Evolutionary conservation across 106 monocot genomes (phyloP).

Genomic region (Platanthera guangdongensis): DNA sequence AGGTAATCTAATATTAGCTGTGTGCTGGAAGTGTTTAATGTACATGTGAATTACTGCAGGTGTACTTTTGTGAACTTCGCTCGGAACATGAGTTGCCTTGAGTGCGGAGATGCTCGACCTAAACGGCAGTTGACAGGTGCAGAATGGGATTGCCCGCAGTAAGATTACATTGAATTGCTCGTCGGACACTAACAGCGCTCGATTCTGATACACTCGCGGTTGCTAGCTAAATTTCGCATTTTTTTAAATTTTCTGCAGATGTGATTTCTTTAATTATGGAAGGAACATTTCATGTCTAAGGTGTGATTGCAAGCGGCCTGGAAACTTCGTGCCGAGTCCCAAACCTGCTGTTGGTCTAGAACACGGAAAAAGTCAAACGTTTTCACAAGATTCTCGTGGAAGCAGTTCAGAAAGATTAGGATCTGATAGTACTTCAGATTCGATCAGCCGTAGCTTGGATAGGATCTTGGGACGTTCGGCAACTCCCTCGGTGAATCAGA

Average conservation of each 20-base stretch:
- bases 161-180: slow-evolving; percentile 16
- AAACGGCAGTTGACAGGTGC: slow-evolving; percentile 71
- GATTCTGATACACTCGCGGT: background rate
- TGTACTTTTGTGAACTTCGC: slow-evolving; percentile 95
- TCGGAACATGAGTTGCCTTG: slow-evolving; percentile 70
- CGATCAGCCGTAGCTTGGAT: slow-evolving; percentile 62
- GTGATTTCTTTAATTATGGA: slow-evolving; percentile 81
- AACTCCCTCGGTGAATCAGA: slow-evolving; percentile 16
- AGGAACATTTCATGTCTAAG: slow-evolving; percentile 82
- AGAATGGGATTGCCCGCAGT: slow-evolving; percentile 99
- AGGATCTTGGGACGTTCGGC: slow-evolving; percentile 64
- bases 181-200: background rate
- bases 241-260: slow-evolving; percentile 31
- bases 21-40: no score
- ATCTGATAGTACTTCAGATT: slow-evolving; percentile 22
- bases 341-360: slow-evolving; percentile 8
- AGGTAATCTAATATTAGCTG: no score
- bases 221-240: background rate
- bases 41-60: slow-evolving; percentile 23
- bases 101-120: slow-evolving; percentile 63
- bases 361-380: slow-evolving; percentile 8
- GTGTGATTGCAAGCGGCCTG: slow-evolving; percentile 87
- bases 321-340: slow-evolving; percentile 10
- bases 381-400: slow-evolving; percentile 24
- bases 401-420: slow-evolving; percentile 6